Evolutionary conservation across 1,284 basidiomycete genomes (phyloP), one percentile per base, ranked within the genome.

Genomic region (Coniferiporia weirii): DNA sequence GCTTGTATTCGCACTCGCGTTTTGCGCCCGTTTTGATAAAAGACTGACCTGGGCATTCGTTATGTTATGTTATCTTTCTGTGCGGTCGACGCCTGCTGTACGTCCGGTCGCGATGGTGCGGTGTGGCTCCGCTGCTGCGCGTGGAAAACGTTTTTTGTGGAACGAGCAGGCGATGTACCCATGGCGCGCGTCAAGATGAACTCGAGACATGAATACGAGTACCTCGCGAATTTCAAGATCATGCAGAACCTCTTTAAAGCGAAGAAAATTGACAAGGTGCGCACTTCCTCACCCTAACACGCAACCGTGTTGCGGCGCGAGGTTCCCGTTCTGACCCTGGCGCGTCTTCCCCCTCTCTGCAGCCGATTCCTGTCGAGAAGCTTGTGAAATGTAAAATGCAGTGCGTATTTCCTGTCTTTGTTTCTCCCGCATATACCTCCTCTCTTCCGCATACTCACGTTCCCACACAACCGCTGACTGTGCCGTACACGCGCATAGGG

Each of bases 351-450:
- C 10, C 27, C 27, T 27, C 5, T 5, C 27, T 27, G 27, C 62
- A 96, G 93, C 95, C 96, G 13, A 95, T 99, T 69, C 91, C 84
- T 1, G 90, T 99, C 32, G 95, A 98, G 65, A 88, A 81, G 67
- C 83, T 99, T 56, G 85, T 95, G 51, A 96, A 96, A 76, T 99
- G 96, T 80, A 98, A 98, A 79, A 99, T 99, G 96, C 97, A 98
- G 88, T 91, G 75, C 72, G 88, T 82, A 10, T 15, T 57, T 45
- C n/a, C 40, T n/a, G 34, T 50, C 44, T 35, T 48, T 57, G 22
- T 46, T 34, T 50, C 22, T 38, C 22, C 40, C 54, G 47, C 59
- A 52, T 53, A 52, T 48, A 46, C 38, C 51, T 52, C 22, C 58
- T 53, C 59, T 52, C 19, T 54, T 17, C 38, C 22, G 3, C 17